Percentiles rank a stretch among this genome's conserved stretches.
Evolutionary conservation across 192 early-diverging fungal genomes (phyloP).

Genomic region (Coemansia sp.): DNA sequence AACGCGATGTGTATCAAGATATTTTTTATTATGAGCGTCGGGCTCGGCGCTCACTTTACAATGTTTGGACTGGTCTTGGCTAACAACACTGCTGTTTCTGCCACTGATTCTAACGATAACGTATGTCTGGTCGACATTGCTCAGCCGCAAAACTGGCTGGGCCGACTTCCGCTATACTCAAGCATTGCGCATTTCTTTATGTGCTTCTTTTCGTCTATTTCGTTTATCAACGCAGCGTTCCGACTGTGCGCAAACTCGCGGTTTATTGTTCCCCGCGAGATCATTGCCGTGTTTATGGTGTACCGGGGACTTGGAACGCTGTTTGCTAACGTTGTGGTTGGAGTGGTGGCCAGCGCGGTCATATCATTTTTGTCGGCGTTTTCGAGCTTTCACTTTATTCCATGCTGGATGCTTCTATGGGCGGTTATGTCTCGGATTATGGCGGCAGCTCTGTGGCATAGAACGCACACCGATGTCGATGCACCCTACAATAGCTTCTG

Average conservation of each 20-base stretch:
- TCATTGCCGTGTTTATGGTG: slow-evolving; percentile 9
- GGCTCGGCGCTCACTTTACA: slow-evolving; percentile 12
- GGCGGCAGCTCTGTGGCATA: slow-evolving; percentile 18
- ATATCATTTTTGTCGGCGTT: slow-evolving; percentile 1
- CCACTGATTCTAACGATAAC: too few species aligned
- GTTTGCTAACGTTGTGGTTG: slow-evolving; percentile 8
- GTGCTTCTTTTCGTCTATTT: slow-evolving; percentile 27
- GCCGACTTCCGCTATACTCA: slow-evolving; percentile 15
- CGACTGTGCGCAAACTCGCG: slow-evolving; percentile 9
- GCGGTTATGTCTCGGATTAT: slow-evolving; percentile 19
- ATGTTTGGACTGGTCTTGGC: slow-evolving; percentile 8
- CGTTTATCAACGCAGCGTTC: slow-evolving; percentile 27
- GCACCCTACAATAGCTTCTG: slow-evolving; percentile 17
- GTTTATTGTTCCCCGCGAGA: slow-evolving; percentile 20
- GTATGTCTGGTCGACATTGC: background rate
- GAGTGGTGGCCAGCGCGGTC: slow-evolving; percentile 3
- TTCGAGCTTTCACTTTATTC: slow-evolving; percentile 3
- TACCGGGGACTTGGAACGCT: slow-evolving; percentile 32
- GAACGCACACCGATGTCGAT: slow-evolving; percentile 4
- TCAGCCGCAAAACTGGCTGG: slow-evolving; percentile 20
- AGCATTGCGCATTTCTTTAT: slow-evolving; percentile 12
- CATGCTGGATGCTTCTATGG: slow-evolving; percentile 26
- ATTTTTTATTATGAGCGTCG: slow-evolving; percentile 25
- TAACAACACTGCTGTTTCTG: background rate
- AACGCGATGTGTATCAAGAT: slow-evolving; percentile 34